Base-by-base conservation (phyloP, 805 yeast species). In the Cyberlindnera subsufficiens region DNA sequence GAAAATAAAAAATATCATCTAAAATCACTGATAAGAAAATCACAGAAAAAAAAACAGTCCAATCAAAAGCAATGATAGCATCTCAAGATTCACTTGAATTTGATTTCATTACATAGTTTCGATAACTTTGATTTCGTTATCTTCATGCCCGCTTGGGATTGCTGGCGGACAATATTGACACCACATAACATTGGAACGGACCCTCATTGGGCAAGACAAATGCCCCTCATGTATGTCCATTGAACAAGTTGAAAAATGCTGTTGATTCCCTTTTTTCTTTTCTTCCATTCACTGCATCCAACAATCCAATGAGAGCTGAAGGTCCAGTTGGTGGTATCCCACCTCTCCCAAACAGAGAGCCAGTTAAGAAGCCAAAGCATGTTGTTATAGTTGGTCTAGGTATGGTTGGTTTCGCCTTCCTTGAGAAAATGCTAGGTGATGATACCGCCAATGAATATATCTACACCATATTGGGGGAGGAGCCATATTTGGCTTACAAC, bases 381-480 rank as follows among this genome's bases (percentile, higher is more conserved):
- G 43, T 64, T 18, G 60, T 64, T 7, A 53, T 64, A n/a, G 59
- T 60, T 27, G 68, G 69, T 16, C 52, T 64, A 6, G 69, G 69
- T 15, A 64, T 64, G 69, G 66, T 62, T 25, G 66, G 66, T 18
- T 44, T 62, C 13, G 58, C 67, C 5, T 63, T 64, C 35, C 43
- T 64, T 15, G 67, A 64, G 43, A 64, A 64, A 42, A 50, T 64
- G 55, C 52, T 64, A 19, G 49, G 50, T 15, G 55, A 61, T 30
- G 69, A 60, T 29, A 53, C 56, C 6, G 52, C 51, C 14, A 42
- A 56, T 22, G 58, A 60, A 32, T 65, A 53, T 41, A 40, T 15
- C 15, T 52, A 61, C 30, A 54, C 60, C 1, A 54, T 65, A 5
- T 50, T 63, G 18, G 69, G 67, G 17, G 69, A 65, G 40, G 69